Conservation (phyloP, 176 grass and related monocot genomes). For the barley (Hordeum vulgare) region DNA sequence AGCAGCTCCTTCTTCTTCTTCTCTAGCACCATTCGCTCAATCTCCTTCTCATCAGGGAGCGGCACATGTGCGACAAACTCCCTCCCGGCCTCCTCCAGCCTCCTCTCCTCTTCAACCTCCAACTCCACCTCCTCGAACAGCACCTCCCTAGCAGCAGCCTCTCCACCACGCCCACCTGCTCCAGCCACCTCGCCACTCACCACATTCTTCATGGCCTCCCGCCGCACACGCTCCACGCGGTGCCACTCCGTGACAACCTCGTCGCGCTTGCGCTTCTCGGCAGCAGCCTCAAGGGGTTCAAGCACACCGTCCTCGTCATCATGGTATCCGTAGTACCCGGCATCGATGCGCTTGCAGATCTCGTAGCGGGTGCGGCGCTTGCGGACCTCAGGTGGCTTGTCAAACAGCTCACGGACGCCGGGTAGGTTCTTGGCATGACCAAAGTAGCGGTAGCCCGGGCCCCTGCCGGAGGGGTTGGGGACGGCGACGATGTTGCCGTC, state of each 20-base stretch:
- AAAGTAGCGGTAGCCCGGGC: conserved; percentile 90
- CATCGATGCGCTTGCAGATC: conserved; percentile 83
- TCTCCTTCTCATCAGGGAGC: conserved; percentile 84
- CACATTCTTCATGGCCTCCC: conserved; percentile 76
- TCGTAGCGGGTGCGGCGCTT: conserved; percentile 77
- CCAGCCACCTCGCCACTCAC: conserved; percentile 69
- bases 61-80: conserved; percentile 90
- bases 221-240: conserved; percentile 57
- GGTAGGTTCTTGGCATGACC: conserved; percentile 92
- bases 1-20: conserved; percentile 93
- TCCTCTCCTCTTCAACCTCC: conserved; percentile 79
- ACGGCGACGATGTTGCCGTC: conserved; percentile 88
- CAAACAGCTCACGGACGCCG: conserved; percentile 84
- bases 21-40: conserved; percentile 88
- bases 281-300: conserved; percentile 61
- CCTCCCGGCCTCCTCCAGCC: conserved; percentile 38
- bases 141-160: conserved; percentile 49
- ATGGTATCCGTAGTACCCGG: conserved; percentile 75
- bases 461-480: conserved; percentile 76
- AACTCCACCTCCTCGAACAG: conserved; percentile 90
- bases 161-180: conserved; percentile 39
- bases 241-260: conserved; percentile 54
- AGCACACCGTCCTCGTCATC: conserved; percentile 92
- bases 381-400: conserved; percentile 73
- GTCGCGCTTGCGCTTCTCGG: conserved; percentile 56